Base-by-base conservation (phyloP, 106 monocot genomes). In the Platanthera guangdongensis region DNA sequence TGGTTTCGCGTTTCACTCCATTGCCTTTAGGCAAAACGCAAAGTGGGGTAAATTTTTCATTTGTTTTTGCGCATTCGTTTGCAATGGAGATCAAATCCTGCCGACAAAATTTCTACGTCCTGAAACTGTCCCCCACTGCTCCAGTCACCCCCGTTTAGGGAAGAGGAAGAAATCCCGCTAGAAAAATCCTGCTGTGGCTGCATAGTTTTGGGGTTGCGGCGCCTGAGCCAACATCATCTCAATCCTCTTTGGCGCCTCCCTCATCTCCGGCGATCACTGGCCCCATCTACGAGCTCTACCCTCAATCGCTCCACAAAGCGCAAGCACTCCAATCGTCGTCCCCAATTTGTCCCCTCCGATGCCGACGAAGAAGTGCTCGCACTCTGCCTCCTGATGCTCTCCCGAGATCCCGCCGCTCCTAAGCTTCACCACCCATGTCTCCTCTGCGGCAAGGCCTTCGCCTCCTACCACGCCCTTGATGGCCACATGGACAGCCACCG, bases 361-460 rank as follows among this genome's bases (percentile, higher is more conserved):
- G 81, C 80, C 18, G 86, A 92, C 68, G 95, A 95, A 28, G 85
- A 92, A 14, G 83, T 90, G 80, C 83, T 95, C 13, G 89, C 92
- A 19, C 79, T 90, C 46, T 95, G 95, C 75, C 90, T 95, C 10
- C 72, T 88, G 51, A 86, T 92, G 89, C 88, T 95, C 32, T 87
- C 92, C 11, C 72, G 81, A 1, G 48, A 15, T 32, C 68, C 8
- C 7, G 8, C 60, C 57, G 10, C 51, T 9, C 14, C 8, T 19
- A 60, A 12, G 13, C 4, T 46, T 59, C 18, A 16, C 65, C 82
- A 60, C 63, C 48, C 55, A 76, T 86, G 86, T 57, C 76, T 84
- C 13, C 88, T 94, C 73, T 94, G 94, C 75, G 89, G 85, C 3
- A 94, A 94, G 81, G 80, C 80, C 21, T 94, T 94, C 74, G 28